phyloP scores from a whole-genome alignment of 768 basidiomycete genomes.

The Trametopsis cervina region DNA sequence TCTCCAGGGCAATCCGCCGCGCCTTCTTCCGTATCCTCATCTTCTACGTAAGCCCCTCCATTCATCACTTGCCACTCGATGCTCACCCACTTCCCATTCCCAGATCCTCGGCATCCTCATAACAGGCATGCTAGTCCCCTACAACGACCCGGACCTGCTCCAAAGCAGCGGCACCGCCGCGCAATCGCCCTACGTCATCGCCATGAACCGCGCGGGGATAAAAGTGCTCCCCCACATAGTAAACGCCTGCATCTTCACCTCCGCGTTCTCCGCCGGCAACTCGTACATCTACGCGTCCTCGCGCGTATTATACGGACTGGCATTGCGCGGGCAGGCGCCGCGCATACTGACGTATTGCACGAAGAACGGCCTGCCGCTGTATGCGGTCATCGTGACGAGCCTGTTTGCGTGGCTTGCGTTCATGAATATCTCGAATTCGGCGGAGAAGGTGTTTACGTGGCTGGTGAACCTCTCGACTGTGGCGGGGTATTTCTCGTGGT shows the following conservation, averaged over 20 bases:
- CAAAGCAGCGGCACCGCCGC: conserved; percentile 55
- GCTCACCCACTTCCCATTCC: background rate
- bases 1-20: conserved; percentile 65
- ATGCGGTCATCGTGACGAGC: conserved; percentile 22
- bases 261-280: conserved; percentile 68
- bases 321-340: conserved; percentile 33
- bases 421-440: conserved; percentile 55
- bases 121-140: conserved; percentile 76
- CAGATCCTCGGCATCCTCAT: conserved; percentile 65
- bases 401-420: conserved; percentile 47
- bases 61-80: background rate
- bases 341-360: conserved; percentile 41
- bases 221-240: conserved; percentile 47
- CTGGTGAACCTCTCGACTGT: conserved; percentile 63
- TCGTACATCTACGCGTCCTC: conserved; percentile 51
- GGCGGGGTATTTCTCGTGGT: conserved; percentile 65
- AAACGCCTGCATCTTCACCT: conserved; percentile 66
- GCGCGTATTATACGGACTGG: conserved; percentile 33
- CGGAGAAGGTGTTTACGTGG: conserved; percentile 52
- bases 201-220: conserved; percentile 65
- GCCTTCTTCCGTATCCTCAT: conserved; percentile 78
- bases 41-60: conserved; percentile 50
- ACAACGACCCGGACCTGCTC: conserved; percentile 49
- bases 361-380: conserved; percentile 43
- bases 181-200: conserved; percentile 80